Evolutionary conservation across 78 protist genomes (phyloP).

Genomic region (Creolimax fragrantissima): DNA sequence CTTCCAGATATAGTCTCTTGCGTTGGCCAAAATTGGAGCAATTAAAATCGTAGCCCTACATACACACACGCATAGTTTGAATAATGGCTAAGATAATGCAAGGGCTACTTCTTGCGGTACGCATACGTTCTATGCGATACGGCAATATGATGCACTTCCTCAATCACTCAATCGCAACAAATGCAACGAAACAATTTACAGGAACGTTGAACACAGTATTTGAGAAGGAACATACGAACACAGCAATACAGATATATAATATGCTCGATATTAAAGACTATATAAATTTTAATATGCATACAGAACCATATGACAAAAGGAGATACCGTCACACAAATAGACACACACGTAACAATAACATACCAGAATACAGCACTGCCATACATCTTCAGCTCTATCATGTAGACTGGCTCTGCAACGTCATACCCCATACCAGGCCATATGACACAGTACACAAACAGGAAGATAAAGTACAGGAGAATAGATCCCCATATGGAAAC

Average conservation of each 20-base stretch:
- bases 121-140: background rate
- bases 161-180: too few species aligned
- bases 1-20: conserved; percentile 23
- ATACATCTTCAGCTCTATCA: background rate
- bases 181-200: background rate
- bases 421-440: background rate
- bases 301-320: too few species aligned
- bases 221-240: background rate
- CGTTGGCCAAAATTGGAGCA: background rate
- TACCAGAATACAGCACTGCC: background rate
- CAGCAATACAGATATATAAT: background rate
- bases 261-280: too few species aligned
- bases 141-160: background rate
- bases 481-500: background rate
- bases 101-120: background rate
- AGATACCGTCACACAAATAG: background rate
- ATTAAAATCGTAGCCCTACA: conserved; percentile 3
- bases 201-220: background rate
- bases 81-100: background rate
- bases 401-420: background rate
- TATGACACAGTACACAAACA: background rate
- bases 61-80: too few species aligned
- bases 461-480: background rate
- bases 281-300: too few species aligned
- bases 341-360: background rate